Evolutionary conservation across 257 asterid species (phyloP).

Genomic region (Nicotiana noctiflora): DNA sequence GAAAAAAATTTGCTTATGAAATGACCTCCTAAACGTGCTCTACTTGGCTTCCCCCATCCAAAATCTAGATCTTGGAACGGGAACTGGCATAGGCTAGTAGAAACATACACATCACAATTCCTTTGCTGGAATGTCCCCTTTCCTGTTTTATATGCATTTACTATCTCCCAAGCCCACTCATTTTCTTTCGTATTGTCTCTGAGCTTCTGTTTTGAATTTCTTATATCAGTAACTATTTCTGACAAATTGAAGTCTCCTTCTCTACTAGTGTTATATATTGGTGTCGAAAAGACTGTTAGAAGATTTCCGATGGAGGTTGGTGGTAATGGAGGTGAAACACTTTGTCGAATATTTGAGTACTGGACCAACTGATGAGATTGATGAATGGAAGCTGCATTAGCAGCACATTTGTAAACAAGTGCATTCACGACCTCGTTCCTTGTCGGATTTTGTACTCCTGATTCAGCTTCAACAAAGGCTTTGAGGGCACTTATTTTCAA

Average conservation of each 20-base stretch:
- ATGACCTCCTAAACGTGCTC: neutral
- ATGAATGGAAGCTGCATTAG: neutral
- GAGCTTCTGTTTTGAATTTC: neutral
- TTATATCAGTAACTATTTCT: neutral
- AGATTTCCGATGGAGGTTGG: neutral
- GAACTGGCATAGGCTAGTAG: neutral
- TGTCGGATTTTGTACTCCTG: neutral
- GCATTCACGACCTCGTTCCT: constrained; percentile 8
- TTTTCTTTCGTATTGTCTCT: neutral
- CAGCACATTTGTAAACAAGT: neutral
- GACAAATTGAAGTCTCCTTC: neutral
- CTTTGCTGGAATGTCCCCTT: too few species aligned
- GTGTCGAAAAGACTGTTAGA: neutral
- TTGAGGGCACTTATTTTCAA: neutral
- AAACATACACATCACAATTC: neutral
- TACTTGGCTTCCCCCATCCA: neutral
- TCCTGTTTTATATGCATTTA: neutral
- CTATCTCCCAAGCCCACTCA: neutral
- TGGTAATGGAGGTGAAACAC: neutral
- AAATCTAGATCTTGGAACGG: neutral
- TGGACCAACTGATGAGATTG: neutral
- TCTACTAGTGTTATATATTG: neutral
- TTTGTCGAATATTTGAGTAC: neutral
- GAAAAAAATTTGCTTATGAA: neutral
- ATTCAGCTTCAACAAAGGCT: neutral